A percentile compares a stretch with the other conserved stretches of the same genome.
phyloP scores from a whole-genome alignment of 768 basidiomycete genomes.

The Rubroboletus satanas region DNA sequence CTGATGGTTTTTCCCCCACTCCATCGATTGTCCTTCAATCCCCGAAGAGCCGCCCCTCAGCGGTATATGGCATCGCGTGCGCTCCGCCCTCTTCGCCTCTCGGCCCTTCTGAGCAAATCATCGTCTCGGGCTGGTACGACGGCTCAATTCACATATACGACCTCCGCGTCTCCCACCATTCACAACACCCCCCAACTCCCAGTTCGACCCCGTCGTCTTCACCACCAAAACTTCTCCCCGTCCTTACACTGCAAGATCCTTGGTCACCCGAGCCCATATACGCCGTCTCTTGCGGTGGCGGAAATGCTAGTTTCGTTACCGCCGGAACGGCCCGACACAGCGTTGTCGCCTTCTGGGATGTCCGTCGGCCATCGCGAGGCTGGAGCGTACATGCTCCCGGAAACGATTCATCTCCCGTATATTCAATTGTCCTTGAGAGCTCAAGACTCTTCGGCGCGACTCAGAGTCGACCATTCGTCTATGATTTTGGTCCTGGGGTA shows the following conservation, averaged over 20 bases:
- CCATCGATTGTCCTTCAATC: slow-evolving; percentile 51
- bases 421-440: slow-evolving; percentile 68
- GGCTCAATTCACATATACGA: slow-evolving; percentile 72
- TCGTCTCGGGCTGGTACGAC: slow-evolving; percentile 83
- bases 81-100: slow-evolving; percentile 61
- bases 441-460: slow-evolving; percentile 77
- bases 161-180: slow-evolving; percentile 47
- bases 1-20: slow-evolving; percentile 40
- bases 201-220: slow-evolving; percentile 8
- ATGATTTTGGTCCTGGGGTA: slow-evolving; percentile 73
- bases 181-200: background rate
- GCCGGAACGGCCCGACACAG: slow-evolving; percentile 76
- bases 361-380: slow-evolving; percentile 55
- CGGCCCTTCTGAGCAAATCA: slow-evolving; percentile 65
- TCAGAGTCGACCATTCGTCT: slow-evolving; percentile 71
- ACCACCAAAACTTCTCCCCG: slow-evolving; percentile 47
- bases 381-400: slow-evolving; percentile 82
- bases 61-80: slow-evolving; percentile 69
- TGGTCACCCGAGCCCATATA: slow-evolving; percentile 74
- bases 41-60: slow-evolving; percentile 37
- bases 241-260: slow-evolving; percentile 60
- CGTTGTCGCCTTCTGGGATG: slow-evolving; percentile 80
- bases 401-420: slow-evolving; percentile 77
- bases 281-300: slow-evolving; percentile 71
- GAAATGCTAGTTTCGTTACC: slow-evolving; percentile 58